These are phyloP conservation scores for Alloteropsis semialata DNA, from an alignment of 176 grass and related monocot genomes.

Conservation along the genomic window DNA sequence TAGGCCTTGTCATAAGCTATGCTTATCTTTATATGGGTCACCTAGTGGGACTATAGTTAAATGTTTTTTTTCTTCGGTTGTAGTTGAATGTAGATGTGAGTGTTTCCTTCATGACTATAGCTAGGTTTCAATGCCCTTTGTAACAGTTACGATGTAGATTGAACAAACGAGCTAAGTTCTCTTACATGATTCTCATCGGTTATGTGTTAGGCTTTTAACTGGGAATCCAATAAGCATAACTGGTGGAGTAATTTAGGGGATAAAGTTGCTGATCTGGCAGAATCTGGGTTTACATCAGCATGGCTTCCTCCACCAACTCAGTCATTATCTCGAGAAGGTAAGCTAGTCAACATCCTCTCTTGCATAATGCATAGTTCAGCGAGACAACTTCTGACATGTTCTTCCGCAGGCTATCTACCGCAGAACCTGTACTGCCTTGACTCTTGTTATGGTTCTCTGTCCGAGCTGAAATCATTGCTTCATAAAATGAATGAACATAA, in stretches of 20 bases:
- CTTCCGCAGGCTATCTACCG: constrained; percentile 75
- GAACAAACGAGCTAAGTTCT: neutral
- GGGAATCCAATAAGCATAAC: constrained; percentile 89
- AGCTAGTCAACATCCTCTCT: neutral
- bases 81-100: neutral
- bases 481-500: constrained; percentile 69
- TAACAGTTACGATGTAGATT: neutral
- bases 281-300: constrained; percentile 84
- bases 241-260: constrained; percentile 82
- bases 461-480: constrained; percentile 62
- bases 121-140: neutral
- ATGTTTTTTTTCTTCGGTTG: neutral
- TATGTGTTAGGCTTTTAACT: constrained; percentile 75
- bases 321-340: constrained; percentile 76
- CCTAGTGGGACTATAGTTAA: constrained; percentile 6
- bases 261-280: constrained; percentile 61
- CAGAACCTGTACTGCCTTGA: constrained; percentile 89
- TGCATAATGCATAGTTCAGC: neutral
- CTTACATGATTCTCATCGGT: neutral
- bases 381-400: neutral
- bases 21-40: neutral
- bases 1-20: neutral
- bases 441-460: constrained; percentile 85
- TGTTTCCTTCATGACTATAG: neutral
- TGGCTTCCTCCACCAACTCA: constrained; percentile 90